Evolutionary conservation across 2,329 filamentous ascomycete species (phyloP), one percentile per base, ranked within the genome.

Genomic region (Pseudogymnoascus pannorum): DNA sequence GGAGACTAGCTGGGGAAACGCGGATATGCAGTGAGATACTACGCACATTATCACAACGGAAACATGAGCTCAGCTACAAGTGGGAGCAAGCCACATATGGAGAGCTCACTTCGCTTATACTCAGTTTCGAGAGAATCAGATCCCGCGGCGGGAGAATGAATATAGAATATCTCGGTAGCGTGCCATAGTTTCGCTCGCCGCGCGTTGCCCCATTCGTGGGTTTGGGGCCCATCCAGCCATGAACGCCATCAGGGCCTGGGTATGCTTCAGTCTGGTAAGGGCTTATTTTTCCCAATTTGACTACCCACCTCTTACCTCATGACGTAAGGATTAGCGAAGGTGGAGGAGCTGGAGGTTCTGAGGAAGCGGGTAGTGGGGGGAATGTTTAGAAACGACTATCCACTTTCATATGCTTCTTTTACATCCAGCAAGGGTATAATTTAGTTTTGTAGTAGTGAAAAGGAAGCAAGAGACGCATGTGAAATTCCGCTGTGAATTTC

Each of bases 351-450:
- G 48, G 48, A 54, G 26, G 48, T 18, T 54, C 26, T 54, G 48
- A 54, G 16, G 9, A 54, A 31, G 48, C 48, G 48, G 48, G 48
- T 54, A 33, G 48, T 54, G 48, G 26, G 48, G 48, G 26, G n/a
- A 33, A 54, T 16, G 18, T 24, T 54, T 26, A 18, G 33, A 54
- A 31, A 6, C 16, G 26, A 31, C 16, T 54, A 54, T 54, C 48
- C 48, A 54, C 26, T 54, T 54, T 54, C 48, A 54, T 54, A 54
- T 54, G 48, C 48, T 54, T 54, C 48, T 54, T 54, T 54, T 54
- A 12, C 26, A 31, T 16, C 26, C 26, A 54, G 16, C 9, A 33
- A 54, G n/a, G 31, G n/a, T 7, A 14, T 2, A 14, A 33, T 11
- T 54, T 54, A 54, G 48, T 14, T 54, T 31, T 33, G 33, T 22